Base-by-base conservation (phyloP, 2,329 filamentous ascomycete species). In the Catunica adiposa region DNA sequence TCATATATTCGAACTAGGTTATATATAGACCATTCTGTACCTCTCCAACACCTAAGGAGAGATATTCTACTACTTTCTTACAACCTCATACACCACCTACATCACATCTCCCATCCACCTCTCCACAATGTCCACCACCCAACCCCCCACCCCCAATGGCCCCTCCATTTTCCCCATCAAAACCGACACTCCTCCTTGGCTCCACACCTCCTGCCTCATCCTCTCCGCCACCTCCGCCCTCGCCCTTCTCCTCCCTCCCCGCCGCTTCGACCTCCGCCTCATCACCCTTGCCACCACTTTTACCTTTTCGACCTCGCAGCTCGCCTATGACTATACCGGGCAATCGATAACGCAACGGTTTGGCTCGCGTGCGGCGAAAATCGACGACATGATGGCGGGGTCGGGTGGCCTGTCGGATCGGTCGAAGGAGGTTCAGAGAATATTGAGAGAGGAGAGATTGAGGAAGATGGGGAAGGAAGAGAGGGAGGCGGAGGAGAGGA, bases 301-400 rank as follows among this genome's bases (percentile, higher is more conserved):
- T 61, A 73, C 77, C 29, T 71, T 76, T 61, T 72, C 73, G 56
- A 73, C 74, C 57, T 76, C 76, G 65, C 74, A 76, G 65, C 73
- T 81, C 42, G 70, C 70, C 51, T 71, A 73, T 66, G 76, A 78
- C 66, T 79, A 75, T 66, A 79, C 72, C 14, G 77, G 77, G 53
- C 69, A 69, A 52, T 77, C 75, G 26, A 70, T 79, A 58, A 67
- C 70, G 62, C 62, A 67, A 60, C 75, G 76, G 7, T 70, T 77
- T 59, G 65, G 65, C 57, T 66, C 62, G 59, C 72, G 75, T 55
- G 62, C 71, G 60, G 62, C 62, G 25, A 69, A 68, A 15, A 67
- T 80, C 46, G 54, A 51, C 22, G 53, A 42, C 1, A 26, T 56
- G 15, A 55, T 47, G 42, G 71, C 71, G 59, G n/a, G 11, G n/a